These are phyloP conservation scores for Exophiala sp. DNA, from an alignment of 2,329 filamentous ascomycete species.

Conservation along the genomic window DNA sequence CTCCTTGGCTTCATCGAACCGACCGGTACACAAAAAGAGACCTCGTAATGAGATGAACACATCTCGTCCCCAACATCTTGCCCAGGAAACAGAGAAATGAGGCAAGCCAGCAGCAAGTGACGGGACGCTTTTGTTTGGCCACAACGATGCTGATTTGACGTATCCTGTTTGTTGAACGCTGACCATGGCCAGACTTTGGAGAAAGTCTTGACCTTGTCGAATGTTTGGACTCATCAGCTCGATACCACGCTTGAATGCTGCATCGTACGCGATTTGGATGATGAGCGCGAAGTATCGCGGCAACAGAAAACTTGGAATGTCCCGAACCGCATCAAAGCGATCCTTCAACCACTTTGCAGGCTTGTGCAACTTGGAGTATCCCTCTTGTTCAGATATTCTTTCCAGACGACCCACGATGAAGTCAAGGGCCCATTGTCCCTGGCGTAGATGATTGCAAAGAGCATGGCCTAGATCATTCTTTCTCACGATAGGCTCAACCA, in stretches of 20 bases:
- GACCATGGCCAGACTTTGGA: conserved; percentile 84
- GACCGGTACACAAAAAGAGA: conserved; percentile 83
- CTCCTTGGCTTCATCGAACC: conserved; percentile 83
- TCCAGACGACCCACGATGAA: conserved; percentile 79
- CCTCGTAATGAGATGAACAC: conserved; percentile 95
- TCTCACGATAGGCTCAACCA: conserved; percentile 76
- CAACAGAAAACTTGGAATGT: conserved; percentile 81
- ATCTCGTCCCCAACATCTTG: conserved; percentile 94
- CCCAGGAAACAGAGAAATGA: conserved; percentile 92
- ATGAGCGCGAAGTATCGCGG: conserved; percentile 92
- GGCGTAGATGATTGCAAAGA: conserved; percentile 84
- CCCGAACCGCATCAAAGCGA: conserved; percentile 80
- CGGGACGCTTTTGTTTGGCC: conserved; percentile 78
- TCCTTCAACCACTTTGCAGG: conserved; percentile 76
- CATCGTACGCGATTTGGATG: conserved; percentile 80
- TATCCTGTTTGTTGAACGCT: conserved; percentile 87
- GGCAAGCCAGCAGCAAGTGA: conserved; percentile 88
- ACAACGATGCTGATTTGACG: conserved; percentile 85
- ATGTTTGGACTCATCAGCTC: conserved; percentile 76
- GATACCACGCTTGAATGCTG: conserved; percentile 73
- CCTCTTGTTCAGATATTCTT: conserved; percentile 61
- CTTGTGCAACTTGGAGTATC: conserved; percentile 60
- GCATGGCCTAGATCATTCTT: conserved; percentile 92
- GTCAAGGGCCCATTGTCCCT: conserved; percentile 89
- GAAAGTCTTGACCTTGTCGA: conserved; percentile 77